These are phyloP conservation scores for cucumber (Cucumis sativus) DNA, from an alignment of 306 rosid species.

Conservation along the genomic window Cucumber_9930_V3 NC_026659.2:5240501-5241000, in stretches of 20 bases:
- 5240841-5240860: too few relatives aligned
- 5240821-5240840: not conserved
- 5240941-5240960: not conserved
- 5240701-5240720: not conserved
- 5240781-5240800: not conserved
- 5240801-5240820: not conserved
- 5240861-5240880: not conserved
- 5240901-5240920: not conserved
- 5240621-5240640: not conserved
- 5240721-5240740: conserved; percentile 1
- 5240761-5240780: not conserved
- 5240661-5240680: not conserved
- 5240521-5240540: not conserved
- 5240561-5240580: not conserved
- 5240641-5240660: not conserved
- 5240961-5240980: not conserved
- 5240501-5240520: not conserved
- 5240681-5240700: not conserved
- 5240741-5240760: not conserved
- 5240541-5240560: not conserved
- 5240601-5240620: not conserved
- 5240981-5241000: not conserved
- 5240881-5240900: not conserved
- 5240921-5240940: not conserved
- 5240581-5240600: not conserved